Percentiles rank a stretch among this genome's conserved stretches.
Evolutionary conservation across 129 eudicot species (phyloP).

Genomic region (Flaveria bidentis): DNA sequence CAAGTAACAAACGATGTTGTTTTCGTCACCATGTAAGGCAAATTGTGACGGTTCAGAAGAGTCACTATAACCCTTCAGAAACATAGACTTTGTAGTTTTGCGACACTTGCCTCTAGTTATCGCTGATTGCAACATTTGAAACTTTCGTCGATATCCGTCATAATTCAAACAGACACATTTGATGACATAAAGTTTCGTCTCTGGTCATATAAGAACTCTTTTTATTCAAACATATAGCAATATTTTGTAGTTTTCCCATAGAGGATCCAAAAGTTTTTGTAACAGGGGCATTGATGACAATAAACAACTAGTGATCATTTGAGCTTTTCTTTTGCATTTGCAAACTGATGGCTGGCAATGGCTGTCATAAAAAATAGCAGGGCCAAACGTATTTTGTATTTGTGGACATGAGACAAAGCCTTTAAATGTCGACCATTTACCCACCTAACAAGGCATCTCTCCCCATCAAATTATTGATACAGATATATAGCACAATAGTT

Average conservation of each 20-base stretch:
- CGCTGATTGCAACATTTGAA: background rate
- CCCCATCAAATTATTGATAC: constrained; percentile 24
- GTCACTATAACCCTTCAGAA: background rate
- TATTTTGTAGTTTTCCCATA: background rate
- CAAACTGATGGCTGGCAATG: constrained; percentile 1
- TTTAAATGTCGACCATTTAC: constrained; percentile 17
- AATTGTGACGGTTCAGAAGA: background rate
- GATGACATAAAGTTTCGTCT: too few species aligned
- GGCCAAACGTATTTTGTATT: constrained; percentile 22
- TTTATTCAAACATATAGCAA: background rate
- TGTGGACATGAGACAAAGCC: constrained; percentile 28
- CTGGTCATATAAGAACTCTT: background rate
- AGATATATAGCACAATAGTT: background rate
- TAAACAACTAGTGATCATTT: background rate
- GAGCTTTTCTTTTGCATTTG: background rate
- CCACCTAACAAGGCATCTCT: constrained; percentile 33
- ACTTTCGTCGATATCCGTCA: too few species aligned
- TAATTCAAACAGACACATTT: too few species aligned
- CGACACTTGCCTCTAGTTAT: background rate
- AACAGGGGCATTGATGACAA: background rate
- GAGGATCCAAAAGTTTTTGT: background rate
- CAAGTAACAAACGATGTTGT: background rate
- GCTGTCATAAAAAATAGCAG: constrained; percentile 17
- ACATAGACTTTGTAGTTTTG: background rate
- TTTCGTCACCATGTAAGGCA: background rate